phyloP scores from a whole-genome alignment of 2,329 filamentous ascomycete genomes.

The Acrocalymma vagum region DNA sequence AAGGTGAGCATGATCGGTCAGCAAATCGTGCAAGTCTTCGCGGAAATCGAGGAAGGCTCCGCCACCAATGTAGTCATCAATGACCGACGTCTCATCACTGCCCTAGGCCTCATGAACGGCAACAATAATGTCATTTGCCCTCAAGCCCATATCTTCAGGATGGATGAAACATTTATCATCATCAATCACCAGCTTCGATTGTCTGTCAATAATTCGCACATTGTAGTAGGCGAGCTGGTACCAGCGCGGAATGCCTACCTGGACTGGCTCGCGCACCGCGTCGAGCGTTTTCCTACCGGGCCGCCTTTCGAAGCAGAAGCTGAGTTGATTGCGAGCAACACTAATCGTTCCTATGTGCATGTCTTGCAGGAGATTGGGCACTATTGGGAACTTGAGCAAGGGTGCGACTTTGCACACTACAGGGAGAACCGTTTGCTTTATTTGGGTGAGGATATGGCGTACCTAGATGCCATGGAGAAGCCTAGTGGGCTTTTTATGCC shows the following conservation, averaged over 20 bases:
- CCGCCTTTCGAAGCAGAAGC: constrained; percentile 16
- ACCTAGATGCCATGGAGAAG: background rate
- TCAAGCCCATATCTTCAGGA: constrained; percentile 1
- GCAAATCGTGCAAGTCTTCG: constrained; percentile 23
- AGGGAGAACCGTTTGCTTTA: constrained; percentile 14
- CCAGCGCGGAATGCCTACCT: constrained; percentile 23
- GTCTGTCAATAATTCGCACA: too few relatives aligned
- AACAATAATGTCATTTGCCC: constrained; percentile 3
- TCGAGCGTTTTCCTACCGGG: constrained; percentile 10
- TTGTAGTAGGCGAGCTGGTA: constrained; percentile 20
- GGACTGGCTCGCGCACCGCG: constrained; percentile 22
- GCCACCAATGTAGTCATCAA: constrained; percentile 24
- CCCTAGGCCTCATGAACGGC: constrained; percentile 16
- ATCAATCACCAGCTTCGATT: too few relatives aligned
- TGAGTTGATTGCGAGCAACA: constrained; percentile 9
- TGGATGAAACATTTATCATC: constrained; percentile 21
- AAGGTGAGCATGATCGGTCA: constrained; percentile 3
- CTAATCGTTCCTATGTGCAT: constrained; percentile 13
- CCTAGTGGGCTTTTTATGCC: too few relatives aligned
- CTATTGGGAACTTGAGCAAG: constrained; percentile 22
- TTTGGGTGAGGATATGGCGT: constrained; percentile 17
- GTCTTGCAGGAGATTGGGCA: constrained; percentile 21
- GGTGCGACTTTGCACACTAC: constrained; percentile 3
- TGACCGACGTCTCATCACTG: constrained; percentile 13
- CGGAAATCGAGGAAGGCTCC: constrained; percentile 20